Percentiles rank a stretch among this genome's conserved stretches.
phyloP scores from a whole-genome alignment of 2,329 filamentous ascomycete genomes.

The Fusarium sororula region DNA sequence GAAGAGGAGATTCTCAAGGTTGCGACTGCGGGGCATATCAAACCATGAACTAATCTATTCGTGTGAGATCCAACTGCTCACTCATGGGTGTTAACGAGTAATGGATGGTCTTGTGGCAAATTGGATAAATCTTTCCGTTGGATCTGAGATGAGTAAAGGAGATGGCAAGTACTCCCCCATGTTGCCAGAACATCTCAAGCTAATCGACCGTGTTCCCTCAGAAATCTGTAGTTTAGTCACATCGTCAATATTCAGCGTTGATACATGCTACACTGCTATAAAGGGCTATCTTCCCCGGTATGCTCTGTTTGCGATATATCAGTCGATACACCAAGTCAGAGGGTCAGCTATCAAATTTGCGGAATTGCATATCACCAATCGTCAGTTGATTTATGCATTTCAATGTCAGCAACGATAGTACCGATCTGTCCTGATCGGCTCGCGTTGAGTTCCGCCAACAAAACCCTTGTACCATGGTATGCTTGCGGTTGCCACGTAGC shows the following conservation, averaged over 20 bases:
- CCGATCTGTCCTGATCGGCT: not conserved
- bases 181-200: not conserved
- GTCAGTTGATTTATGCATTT: not conserved
- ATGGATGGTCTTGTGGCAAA: not conserved
- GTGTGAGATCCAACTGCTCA: not conserved
- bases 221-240: not conserved
- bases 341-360: not conserved
- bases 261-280: not conserved
- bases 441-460: not conserved
- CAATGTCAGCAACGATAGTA: no score
- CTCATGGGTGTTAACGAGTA: no score
- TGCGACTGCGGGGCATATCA: constrained; percentile 80
- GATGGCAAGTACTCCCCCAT: not conserved
- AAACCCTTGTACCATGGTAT: not conserved
- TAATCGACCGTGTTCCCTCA: not conserved
- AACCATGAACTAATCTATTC: constrained; percentile 5
- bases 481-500: not conserved
- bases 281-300: not conserved
- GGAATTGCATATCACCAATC: not conserved
- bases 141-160: not conserved
- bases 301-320: not conserved
- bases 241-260: not conserved
- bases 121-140: not conserved
- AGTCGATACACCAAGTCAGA: not conserved
- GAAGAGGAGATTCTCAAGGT: constrained; percentile 83